Evolutionary conservation across 257 asterid genomes (phyloP), one percentile per base, ranked within the genome.

Genomic region (Anisodus tanguticus): DNA sequence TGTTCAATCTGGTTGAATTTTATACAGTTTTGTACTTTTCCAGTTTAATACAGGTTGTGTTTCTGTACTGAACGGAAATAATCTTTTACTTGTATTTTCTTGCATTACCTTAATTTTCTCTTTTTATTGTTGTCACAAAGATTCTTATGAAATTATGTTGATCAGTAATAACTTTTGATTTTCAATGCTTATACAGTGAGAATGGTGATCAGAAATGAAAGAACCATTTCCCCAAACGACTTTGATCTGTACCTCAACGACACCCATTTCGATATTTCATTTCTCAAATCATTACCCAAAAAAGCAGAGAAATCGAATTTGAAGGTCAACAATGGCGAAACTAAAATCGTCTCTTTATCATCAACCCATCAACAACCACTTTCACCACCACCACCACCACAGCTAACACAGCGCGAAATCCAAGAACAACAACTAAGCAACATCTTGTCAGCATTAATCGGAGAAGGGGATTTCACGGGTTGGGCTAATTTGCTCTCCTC

Each of bases 401-500:
- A 67, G 2, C 62, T 77, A 1, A 8, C 77, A 2, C 85, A 35
- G 37, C 51, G 63, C 51, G 89, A 86, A 17, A 49, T 68, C 45
- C 85, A 85, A 83, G 79, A 84, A 59, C 86, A 85, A n/a, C 95
- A 90, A 63, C 83, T 91, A 41, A 84, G 62, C 78, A 89, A 89
- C 89, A 87, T 93, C 68, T 69, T 92, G 69, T 91, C 91, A 86
- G 93, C 95, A 0, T 86, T 93, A 49, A 84, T 91, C 0, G 93
- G 94, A 37, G 90, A 90, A 9, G 94, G 93, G 19, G 91, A 89
- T 83, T 92, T 90, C 82, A 89, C 91, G 15, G 92, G 90, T 1
- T 93, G 97, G 97, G 91, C 89, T 3, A 89, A 88, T 84, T 63
- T 91, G 15, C 87, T 93, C 9, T 87, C 95, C 67, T 64, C 90